Conservation (phyloP, 1,284 basidiomycete species). For the Ceratobasidium sp. region DNA sequence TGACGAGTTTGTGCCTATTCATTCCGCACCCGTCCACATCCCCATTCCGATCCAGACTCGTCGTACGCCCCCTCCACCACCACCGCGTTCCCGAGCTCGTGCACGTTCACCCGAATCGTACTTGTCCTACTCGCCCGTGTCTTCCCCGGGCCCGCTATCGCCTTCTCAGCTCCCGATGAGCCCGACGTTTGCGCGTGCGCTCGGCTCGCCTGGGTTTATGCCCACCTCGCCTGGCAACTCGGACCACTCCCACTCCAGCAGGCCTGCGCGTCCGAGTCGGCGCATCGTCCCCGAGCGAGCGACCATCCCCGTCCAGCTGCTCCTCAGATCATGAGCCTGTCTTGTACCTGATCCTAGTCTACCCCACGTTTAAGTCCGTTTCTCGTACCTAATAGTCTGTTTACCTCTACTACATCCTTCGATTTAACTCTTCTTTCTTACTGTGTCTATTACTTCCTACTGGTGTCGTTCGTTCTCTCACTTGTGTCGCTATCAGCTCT, state of each 20-base stretch:
- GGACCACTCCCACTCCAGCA: neutral
- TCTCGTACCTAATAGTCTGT: neutral
- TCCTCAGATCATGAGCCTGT: neutral
- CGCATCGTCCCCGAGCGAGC: neutral
- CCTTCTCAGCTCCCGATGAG: conserved; percentile 16
- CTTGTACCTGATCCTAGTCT: neutral
- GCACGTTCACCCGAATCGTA: neutral
- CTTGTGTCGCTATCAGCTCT: conserved; percentile 1
- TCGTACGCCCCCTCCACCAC: neutral
- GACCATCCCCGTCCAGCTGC: conserved; percentile 1
- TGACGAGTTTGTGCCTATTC: neutral
- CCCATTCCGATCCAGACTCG: neutral
- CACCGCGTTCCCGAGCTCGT: neutral
- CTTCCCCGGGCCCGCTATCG: neutral
- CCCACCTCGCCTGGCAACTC: conserved; percentile 1
- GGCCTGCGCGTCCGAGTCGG: conserved; percentile 25
- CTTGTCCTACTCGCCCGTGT: conserved; percentile 3
- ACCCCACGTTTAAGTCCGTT: neutral
- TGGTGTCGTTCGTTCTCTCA: neutral
- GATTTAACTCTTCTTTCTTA: conserved; percentile 6
- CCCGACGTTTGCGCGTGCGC: conserved; percentile 16
- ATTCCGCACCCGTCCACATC: neutral
- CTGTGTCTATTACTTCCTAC: conserved; percentile 28
- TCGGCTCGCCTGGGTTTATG: conserved; percentile 35
- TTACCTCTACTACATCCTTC: neutral